A percentile compares a stretch with the other conserved stretches of the same genome.
Evolutionary conservation across 1,139 yeast genomes (phyloP).

Genomic region (Blastobotrys malaysiensis): DNA sequence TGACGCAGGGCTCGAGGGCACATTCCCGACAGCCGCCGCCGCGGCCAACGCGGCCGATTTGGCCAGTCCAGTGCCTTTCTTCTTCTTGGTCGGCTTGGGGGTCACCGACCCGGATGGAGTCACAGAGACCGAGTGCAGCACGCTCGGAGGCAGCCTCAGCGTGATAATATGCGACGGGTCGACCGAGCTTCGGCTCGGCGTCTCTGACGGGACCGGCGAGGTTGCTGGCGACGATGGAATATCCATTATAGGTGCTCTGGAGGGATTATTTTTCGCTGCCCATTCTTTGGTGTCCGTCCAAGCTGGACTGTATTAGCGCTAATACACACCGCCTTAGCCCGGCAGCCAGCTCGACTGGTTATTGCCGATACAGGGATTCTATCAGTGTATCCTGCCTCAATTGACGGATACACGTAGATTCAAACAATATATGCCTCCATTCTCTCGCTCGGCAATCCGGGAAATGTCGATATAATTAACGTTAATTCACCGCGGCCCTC

Average conservation of each 20-base stretch:
- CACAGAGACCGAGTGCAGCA: not conserved
- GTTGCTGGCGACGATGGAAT: slow-evolving; percentile 20
- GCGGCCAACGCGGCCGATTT: not conserved
- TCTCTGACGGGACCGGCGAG: slow-evolving; percentile 26
- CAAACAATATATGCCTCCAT: no score
- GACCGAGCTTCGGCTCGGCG: slow-evolving; percentile 15
- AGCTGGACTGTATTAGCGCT: not conserved
- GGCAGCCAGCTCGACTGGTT: not conserved
- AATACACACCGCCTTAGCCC: not conserved
- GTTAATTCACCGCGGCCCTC: no score
- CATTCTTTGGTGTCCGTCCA: no score
- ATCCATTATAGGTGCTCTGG: not conserved
- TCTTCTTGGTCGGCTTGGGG: not conserved
- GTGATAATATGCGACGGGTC: not conserved
- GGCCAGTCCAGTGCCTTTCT: slow-evolving; percentile 3
- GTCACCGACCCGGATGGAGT: slow-evolving; percentile 3
- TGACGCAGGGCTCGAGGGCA: slow-evolving; percentile 13
- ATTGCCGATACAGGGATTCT: no score
- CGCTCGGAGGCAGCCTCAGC: slow-evolving; percentile 7
- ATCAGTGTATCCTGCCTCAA: no score
- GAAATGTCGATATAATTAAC: no score
- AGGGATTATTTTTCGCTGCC: not conserved
- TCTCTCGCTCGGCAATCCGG: no score
- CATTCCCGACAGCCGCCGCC: not conserved
- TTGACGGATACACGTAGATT: no score